Percentiles rank a stretch among this genome's conserved stretches.
phyloP scores from a whole-genome alignment of 2,329 filamentous ascomycete species.

The Trichoderma afroharzianum region DNA sequence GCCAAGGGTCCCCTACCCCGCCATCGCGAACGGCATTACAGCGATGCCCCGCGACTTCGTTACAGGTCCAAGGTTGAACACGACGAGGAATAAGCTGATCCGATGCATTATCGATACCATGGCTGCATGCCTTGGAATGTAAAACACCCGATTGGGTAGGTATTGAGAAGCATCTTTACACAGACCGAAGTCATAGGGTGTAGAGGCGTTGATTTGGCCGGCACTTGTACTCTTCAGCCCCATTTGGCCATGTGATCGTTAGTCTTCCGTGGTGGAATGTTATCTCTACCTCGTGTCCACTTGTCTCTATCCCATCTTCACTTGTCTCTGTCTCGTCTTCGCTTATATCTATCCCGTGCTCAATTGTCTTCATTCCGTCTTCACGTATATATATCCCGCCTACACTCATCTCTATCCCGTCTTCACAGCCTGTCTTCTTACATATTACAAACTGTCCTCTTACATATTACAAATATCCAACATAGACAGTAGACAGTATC shows the following conservation, averaged over 20 bases:
- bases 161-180: not conserved
- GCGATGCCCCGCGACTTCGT: slow-evolving; percentile 2
- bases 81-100: not conserved
- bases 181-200: not conserved
- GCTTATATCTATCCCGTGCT: not conserved
- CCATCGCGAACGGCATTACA: not conserved
- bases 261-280: not conserved
- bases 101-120: not conserved
- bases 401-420: not conserved
- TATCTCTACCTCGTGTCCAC: no score
- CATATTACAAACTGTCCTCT: not conserved
- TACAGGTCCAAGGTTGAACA: not conserved
- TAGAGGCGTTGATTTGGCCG: not conserved
- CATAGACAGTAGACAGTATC: not conserved
- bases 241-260: not conserved
- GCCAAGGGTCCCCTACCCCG: slow-evolving; percentile 30
- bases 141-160: not conserved
- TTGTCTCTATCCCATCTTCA: not conserved
- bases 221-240: not conserved
- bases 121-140: not conserved
- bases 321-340: not conserved
- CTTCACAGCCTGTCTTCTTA: not conserved
- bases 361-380: no score
- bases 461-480: not conserved
- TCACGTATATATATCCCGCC: not conserved